phyloP scores from a whole-genome alignment of 2,329 filamentous ascomycete species.

The Hypoxylon sp. region DNA sequence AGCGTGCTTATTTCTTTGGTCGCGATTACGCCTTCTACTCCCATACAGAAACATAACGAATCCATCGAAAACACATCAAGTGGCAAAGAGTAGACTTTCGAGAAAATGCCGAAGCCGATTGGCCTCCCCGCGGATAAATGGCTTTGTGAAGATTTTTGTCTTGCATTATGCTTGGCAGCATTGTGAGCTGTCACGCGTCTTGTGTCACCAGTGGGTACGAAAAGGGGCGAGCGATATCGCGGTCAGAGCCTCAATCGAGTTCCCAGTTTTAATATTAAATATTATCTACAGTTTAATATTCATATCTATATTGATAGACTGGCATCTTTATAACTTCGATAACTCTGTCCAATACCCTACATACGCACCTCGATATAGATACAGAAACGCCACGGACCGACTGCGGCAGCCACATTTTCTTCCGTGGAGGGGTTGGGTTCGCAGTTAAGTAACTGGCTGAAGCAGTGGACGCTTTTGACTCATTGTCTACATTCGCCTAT shows the following conservation, averaged over 20 bases:
- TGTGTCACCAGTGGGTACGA: neutral
- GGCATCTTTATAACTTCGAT: neutral
- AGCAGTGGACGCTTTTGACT: neutral
- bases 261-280: neutral
- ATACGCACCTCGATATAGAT: neutral
- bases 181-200: neutral
- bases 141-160: neutral
- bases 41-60: neutral
- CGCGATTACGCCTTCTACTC: neutral
- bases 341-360: neutral
- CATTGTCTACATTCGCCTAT: neutral
- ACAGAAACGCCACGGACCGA: neutral
- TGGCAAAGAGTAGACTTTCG: neutral
- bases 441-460: neutral
- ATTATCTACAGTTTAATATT: neutral
- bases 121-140: neutral
- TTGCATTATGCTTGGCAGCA: neutral
- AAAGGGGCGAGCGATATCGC: neutral
- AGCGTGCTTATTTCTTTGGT: slow-evolving; percentile 3
- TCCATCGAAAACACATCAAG: slow-evolving; percentile 1
- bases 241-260: neutral
- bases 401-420: neutral
- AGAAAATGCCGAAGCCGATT: neutral
- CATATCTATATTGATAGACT: neutral
- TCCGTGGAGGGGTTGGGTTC: neutral